Evolutionary conservation across 768 basidiomycete genomes (phyloP).

Genomic region (Collybiopsis confluens): DNA sequence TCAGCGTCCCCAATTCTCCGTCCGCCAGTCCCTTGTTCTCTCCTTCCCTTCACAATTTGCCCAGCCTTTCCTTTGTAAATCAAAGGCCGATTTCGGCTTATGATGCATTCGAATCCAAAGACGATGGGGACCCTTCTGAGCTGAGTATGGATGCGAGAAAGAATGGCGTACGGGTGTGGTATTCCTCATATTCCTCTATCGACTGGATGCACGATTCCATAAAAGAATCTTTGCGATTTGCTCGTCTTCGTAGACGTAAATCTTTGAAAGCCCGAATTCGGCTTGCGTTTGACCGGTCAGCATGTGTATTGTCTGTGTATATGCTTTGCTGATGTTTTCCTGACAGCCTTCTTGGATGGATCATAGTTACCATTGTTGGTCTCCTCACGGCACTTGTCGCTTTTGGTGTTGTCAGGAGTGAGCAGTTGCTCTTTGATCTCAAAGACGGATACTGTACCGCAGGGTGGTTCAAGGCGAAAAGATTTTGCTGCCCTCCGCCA

Average conservation of each 20-base stretch:
- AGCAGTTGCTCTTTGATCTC: constrained; percentile 86
- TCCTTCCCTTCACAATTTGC: constrained; percentile 32
- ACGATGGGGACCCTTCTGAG: constrained; percentile 29
- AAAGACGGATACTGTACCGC: constrained; percentile 85
- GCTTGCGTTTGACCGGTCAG: constrained; percentile 64
- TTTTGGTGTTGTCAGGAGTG: constrained; percentile 79
- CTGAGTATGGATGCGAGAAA: constrained; percentile 57
- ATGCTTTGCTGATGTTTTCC: not conserved
- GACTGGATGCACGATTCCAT: constrained; percentile 98
- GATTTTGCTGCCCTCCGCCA: constrained; percentile 72
- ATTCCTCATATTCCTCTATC: constrained; percentile 84
- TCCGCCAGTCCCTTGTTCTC: constrained; percentile 31
- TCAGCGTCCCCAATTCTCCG: constrained; percentile 28
- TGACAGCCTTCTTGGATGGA: constrained; percentile 60
- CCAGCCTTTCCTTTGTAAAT: constrained; percentile 34
- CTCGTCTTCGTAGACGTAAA: constrained; percentile 63
- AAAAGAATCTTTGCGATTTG: constrained; percentile 84
- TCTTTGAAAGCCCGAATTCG: constrained; percentile 64
- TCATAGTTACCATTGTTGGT: constrained; percentile 86
- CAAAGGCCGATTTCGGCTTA: constrained; percentile 74
- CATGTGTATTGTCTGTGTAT: not conserved
- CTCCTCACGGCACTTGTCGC: constrained; percentile 82
- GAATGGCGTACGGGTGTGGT: constrained; percentile 90
- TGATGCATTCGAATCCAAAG: constrained; percentile 42
- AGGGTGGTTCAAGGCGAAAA: constrained; percentile 68